Conservation (phyloP, 2,329 filamentous ascomycete species). For the Sclerotinia glacialis region DNA sequence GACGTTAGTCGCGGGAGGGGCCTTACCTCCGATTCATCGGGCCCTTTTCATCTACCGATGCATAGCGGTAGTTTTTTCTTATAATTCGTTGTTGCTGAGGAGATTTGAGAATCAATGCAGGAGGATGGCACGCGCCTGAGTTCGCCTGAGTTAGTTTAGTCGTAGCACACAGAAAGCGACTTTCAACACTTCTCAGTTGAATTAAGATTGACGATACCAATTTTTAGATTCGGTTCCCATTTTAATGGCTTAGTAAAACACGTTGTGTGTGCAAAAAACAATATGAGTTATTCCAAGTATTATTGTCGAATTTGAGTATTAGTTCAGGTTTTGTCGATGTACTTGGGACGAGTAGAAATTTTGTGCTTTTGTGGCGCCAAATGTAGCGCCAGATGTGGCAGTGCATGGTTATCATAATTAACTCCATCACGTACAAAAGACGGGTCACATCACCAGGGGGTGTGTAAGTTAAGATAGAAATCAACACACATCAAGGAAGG, state of each 20-base stretch:
- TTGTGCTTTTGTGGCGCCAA: not conserved
- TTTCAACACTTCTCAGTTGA: not conserved
- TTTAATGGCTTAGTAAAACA: not conserved
- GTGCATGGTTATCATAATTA: not conserved
- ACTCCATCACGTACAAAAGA: not conserved
- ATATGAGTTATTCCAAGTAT: not conserved
- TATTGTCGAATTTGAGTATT: not conserved
- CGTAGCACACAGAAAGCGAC: not conserved
- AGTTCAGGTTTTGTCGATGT: not conserved
- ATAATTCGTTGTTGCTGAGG: not conserved
- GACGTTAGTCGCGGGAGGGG: not conserved
- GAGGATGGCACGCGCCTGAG: not conserved
- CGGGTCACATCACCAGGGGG: not conserved
- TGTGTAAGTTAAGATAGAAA: conserved; percentile 4
- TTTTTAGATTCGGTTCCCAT: not conserved
- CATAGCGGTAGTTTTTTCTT: not conserved
- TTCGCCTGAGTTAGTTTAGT: too few relatives aligned
- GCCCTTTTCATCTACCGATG: conserved; percentile 10
- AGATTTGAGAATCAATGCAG: not conserved
- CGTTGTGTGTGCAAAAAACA: too few relatives aligned
- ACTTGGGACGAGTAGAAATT: not conserved
- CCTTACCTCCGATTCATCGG: not conserved
- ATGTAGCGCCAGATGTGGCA: not conserved
- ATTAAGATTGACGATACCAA: too few relatives aligned
- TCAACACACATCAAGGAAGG: conserved; percentile 1